A percentile compares a stretch with the other conserved stretches of the same genome.
Conservation (phyloP, 306 rosid species). For the Rosa lucieae region DNA sequence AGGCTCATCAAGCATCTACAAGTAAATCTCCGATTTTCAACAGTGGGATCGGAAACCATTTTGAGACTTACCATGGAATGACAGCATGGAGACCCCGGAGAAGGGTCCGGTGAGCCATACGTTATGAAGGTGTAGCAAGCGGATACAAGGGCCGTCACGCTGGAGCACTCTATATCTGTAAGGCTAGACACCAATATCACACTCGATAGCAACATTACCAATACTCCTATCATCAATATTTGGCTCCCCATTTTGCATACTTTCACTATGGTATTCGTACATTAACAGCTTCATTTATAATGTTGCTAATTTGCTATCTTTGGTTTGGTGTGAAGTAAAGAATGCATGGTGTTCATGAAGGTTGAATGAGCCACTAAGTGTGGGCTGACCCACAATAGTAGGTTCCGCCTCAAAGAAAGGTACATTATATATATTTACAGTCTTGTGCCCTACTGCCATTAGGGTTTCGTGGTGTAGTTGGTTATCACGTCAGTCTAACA, state of each 20-base stretch:
- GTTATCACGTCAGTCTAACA: slow-evolving; percentile 97
- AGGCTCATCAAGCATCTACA: slow-evolving; percentile 54
- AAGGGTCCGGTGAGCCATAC: slow-evolving; percentile 51
- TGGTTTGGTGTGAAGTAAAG: slow-evolving; percentile 42
- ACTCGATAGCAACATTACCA: slow-evolving; percentile 10
- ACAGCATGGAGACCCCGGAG: slow-evolving; percentile 52
- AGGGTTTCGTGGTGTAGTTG: slow-evolving; percentile 48
- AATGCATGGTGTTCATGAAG: slow-evolving; percentile 40
- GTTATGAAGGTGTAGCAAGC: slow-evolving; percentile 49
- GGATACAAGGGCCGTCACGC: slow-evolving; percentile 35
- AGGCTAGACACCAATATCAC: slow-evolving; percentile 20
- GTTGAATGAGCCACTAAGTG: slow-evolving; percentile 18
- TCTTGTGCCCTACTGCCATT: too few relatives aligned
- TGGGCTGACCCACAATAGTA: too few relatives aligned
- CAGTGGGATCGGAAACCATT: slow-evolving; percentile 23
- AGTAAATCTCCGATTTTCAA: slow-evolving; percentile 32
- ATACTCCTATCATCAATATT: slow-evolving; percentile 26
- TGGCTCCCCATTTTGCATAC: slow-evolving; percentile 25
- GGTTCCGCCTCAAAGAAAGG: too few relatives aligned
- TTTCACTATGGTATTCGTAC: slow-evolving; percentile 1
- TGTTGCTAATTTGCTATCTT: not conserved
- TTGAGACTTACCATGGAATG: slow-evolving; percentile 44
- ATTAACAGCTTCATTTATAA: not conserved
- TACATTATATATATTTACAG: too few relatives aligned
- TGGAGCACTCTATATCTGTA: slow-evolving; percentile 40